Base-by-base conservation (phyloP, 345 rosid species). In the Brassica carinata region DNA sequence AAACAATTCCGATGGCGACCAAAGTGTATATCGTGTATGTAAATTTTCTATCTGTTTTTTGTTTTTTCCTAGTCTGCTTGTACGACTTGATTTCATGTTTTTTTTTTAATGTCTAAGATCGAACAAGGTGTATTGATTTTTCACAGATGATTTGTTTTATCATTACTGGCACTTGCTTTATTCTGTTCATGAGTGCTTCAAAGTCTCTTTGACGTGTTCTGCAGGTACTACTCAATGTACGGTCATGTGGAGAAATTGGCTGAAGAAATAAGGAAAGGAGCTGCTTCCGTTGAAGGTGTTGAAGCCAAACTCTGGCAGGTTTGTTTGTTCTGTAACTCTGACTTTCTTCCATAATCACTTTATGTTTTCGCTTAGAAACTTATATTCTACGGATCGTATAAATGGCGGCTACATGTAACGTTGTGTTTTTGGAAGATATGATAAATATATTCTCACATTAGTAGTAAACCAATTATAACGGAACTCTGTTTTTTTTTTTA, bases 301-400 rank as follows among this genome's bases (percentile, higher is more conserved):
- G 98, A 94, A 81, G 96, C 94, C 86, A 87, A 86, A 85, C 71
- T 94, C 73, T 92, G 97, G 97, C 98, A 92, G 98, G 98, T 92
- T 43, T 64, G 19, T 72, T 38, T 19, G 69, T 65, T 72, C 40
- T 19, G 65, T 65, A 67, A 15, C 43, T 40, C 40, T 67, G 61
- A 8, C 70, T 66, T 34, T 34, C 8, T 4, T 65, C 38, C 9
- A 18, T 33, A 18, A 1, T 64, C 9, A 19, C 45, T 64, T 63
- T 53, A n/a, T 53, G 58, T 53, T 5, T 7, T 5, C 7, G 15
- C n/a, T 53, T 7, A 53, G 19, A 53, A 53, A 53, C 58, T n/a
- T 53, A 53, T 53, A 8, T 51, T 51, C 57, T 13, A 51, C 17
- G 18, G 17, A 53, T 53, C 58, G 15, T 53, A n/a, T 51, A 51